Evolutionary conservation across 352 stramenopile genomes (phyloP).

Genomic region (Globisporangium cederbergense): DNA sequence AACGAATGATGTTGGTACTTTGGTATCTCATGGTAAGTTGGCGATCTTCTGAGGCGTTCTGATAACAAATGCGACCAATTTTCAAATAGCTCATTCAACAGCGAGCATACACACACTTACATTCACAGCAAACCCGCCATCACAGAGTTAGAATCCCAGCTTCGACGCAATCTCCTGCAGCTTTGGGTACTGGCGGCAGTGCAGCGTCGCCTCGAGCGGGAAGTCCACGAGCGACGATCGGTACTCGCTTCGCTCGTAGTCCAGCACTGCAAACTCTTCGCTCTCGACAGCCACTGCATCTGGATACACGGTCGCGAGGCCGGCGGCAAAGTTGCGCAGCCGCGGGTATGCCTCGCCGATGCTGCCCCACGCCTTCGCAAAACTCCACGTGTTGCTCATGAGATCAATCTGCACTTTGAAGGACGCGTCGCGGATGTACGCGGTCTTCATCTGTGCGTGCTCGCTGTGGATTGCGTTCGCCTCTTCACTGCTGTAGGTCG

Average conservation of each 20-base stretch:
- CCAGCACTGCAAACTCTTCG: background rate
- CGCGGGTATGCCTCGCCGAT: conserved; percentile 15
- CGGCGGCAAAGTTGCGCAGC: conserved; percentile 13
- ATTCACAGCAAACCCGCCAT: background rate
- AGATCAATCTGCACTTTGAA: conserved; percentile 15
- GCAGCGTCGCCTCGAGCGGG: conserved; percentile 14
- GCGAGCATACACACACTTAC: background rate
- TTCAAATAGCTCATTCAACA: background rate
- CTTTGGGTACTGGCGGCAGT: conserved; percentile 11
- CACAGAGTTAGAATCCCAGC: conserved; percentile 4
- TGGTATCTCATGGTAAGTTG: too few relatives aligned
- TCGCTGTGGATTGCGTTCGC: conserved; percentile 16
- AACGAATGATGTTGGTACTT: too few relatives aligned
- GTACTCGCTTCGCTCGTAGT: conserved; percentile 18
- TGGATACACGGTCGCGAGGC: conserved; percentile 13
- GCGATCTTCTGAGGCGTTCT: too few relatives aligned
- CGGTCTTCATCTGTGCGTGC: conserved; percentile 18
- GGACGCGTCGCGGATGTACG: conserved; percentile 18
- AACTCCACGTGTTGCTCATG: conserved; percentile 10
- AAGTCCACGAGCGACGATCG: conserved; percentile 19
- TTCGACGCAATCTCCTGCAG: conserved; percentile 10
- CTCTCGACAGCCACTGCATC: background rate
- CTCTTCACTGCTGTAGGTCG: conserved; percentile 15
- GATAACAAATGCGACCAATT: background rate
- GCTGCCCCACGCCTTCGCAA: conserved; percentile 12